Evolutionary conservation across 176 grass and related monocot species (phyloP).

Genomic region (Musa beccarii): DNA sequence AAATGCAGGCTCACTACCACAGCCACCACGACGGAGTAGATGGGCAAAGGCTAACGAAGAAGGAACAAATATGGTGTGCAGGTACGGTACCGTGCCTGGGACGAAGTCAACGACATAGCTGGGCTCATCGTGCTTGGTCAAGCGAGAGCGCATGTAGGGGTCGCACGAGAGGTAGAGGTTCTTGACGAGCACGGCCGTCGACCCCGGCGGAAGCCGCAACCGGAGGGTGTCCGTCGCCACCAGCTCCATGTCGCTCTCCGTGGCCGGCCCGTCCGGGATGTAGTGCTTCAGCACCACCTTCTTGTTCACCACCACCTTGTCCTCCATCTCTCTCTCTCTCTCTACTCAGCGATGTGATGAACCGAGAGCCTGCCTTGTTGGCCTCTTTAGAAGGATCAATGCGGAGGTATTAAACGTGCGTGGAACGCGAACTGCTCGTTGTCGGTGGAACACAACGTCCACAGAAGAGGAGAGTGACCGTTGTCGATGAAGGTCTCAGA

Average conservation of each 20-base stretch:
- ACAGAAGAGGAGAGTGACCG: too few species aligned
- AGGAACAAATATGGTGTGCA: too few species aligned
- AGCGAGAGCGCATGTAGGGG: conserved; percentile 30
- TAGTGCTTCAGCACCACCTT: conserved; percentile 27
- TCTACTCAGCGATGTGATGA: neutral
- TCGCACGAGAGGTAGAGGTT: conserved; percentile 42
- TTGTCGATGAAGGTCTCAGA: too few species aligned
- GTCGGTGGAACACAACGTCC: too few species aligned
- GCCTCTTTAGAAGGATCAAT: too few species aligned
- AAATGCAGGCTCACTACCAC: too few species aligned
- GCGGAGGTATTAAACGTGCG: too few species aligned
- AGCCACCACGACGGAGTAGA: too few species aligned
- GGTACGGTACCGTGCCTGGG: conserved; percentile 16
- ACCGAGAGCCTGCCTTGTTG: too few species aligned
- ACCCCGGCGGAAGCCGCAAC: conserved; percentile 24
- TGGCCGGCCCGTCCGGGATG: conserved; percentile 1
- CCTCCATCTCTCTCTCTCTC: neutral
- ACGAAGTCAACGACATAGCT: conserved; percentile 13
- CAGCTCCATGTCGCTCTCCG: conserved; percentile 20
- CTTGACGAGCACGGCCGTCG: conserved; percentile 31
- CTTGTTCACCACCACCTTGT: conserved; percentile 24
- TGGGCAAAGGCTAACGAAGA: too few species aligned
- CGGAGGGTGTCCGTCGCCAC: conserved; percentile 18
- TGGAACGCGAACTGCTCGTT: too few species aligned
- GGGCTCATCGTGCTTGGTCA: conserved; percentile 13